Conservation (phyloP, 352 stramenopile species). For the Saprolegnia parasitica region DNA sequence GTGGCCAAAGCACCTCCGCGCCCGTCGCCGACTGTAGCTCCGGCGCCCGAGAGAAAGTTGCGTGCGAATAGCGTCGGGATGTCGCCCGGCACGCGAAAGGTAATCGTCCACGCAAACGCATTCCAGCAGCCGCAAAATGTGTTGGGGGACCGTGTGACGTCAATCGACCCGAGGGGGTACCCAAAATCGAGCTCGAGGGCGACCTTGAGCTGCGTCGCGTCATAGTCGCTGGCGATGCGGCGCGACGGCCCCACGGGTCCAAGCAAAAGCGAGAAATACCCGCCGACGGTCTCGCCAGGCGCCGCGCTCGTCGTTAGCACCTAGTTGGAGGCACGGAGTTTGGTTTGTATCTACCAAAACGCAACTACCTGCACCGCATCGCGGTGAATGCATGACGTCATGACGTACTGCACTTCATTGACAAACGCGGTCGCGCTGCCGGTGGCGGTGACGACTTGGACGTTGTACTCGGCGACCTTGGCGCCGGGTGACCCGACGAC, state of each 20-base stretch:
- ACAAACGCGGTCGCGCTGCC: slow-evolving; percentile 37
- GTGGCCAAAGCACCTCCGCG: slow-evolving; percentile 37
- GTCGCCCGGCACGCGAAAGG: slow-evolving; percentile 58
- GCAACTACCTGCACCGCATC: slow-evolving; percentile 26
- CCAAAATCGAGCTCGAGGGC: slow-evolving; percentile 74
- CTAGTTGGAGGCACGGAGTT: slow-evolving; percentile 29
- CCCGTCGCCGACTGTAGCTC: slow-evolving; percentile 59
- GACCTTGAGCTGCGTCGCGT: slow-evolving; percentile 56
- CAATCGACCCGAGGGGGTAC: slow-evolving; percentile 52
- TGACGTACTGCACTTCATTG: slow-evolving; percentile 29
- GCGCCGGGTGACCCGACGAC: slow-evolving; percentile 60
- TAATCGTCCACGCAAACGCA: slow-evolving; percentile 71
- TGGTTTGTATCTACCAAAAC: neutral
- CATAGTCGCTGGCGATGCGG: slow-evolving; percentile 60
- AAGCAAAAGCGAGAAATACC: slow-evolving; percentile 66
- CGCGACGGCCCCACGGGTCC: slow-evolving; percentile 52
- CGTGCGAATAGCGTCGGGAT: slow-evolving; percentile 44
- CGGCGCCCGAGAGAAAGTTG: slow-evolving; percentile 48
- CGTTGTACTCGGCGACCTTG: slow-evolving; percentile 50
- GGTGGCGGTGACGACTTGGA: slow-evolving; percentile 63
- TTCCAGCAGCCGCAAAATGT: slow-evolving; percentile 66
- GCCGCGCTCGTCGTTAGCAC: slow-evolving; percentile 63
- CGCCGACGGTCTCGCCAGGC: slow-evolving; percentile 54
- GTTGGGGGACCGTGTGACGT: slow-evolving; percentile 52
- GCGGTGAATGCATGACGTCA: slow-evolving; percentile 25